A percentile compares a stretch with the other conserved stretches of the same genome.
phyloP scores from a whole-genome alignment of 495 filamentous ascomycete genomes.

The Clavariopsis aquatica region DNA sequence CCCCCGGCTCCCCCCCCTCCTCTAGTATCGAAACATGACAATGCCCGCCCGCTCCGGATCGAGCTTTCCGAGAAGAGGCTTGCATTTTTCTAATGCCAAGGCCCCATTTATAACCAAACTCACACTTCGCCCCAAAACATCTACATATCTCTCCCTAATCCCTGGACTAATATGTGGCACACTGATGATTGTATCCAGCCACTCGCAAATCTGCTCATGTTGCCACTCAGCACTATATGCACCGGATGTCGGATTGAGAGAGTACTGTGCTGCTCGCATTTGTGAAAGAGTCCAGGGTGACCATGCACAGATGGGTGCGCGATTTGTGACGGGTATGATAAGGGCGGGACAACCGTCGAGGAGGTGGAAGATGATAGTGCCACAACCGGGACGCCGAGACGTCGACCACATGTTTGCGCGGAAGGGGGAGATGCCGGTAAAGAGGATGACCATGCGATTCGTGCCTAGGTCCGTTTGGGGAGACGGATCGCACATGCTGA shows the following conservation, averaged over 20 bases:
- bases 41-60: slow-evolving; percentile 40
- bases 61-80: slow-evolving; percentile 35
- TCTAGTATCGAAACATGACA: slow-evolving; percentile 41
- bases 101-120: slow-evolving; percentile 42
- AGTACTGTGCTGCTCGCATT: slow-evolving; percentile 33
- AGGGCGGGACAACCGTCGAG: slow-evolving; percentile 47
- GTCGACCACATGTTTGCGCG: slow-evolving; percentile 47
- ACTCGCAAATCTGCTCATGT: slow-evolving; percentile 45
- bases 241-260: slow-evolving; percentile 12
- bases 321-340: slow-evolving; percentile 42
- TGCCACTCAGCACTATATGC: slow-evolving; percentile 39
- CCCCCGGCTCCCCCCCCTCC: too few relatives aligned
- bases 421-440: slow-evolving; percentile 46
- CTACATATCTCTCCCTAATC: slow-evolving; percentile 36
- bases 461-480: slow-evolving; percentile 43
- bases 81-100: slow-evolving; percentile 35
- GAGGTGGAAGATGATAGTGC: slow-evolving; percentile 47
- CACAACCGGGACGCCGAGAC: slow-evolving; percentile 48
- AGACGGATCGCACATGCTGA: slow-evolving; percentile 45
- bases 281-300: slow-evolving; percentile 43
- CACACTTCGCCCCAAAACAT: slow-evolving; percentile 38
- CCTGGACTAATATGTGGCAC: slow-evolving; percentile 29
- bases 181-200: slow-evolving; percentile 36
- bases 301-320: slow-evolving; percentile 45
- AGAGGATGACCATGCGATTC: slow-evolving; percentile 45